A percentile compares a stretch with the other conserved stretches of the same genome.
Evolutionary conservation across 805 yeast genomes (phyloP).

Genomic region (Cyberlindnera petersonii): DNA sequence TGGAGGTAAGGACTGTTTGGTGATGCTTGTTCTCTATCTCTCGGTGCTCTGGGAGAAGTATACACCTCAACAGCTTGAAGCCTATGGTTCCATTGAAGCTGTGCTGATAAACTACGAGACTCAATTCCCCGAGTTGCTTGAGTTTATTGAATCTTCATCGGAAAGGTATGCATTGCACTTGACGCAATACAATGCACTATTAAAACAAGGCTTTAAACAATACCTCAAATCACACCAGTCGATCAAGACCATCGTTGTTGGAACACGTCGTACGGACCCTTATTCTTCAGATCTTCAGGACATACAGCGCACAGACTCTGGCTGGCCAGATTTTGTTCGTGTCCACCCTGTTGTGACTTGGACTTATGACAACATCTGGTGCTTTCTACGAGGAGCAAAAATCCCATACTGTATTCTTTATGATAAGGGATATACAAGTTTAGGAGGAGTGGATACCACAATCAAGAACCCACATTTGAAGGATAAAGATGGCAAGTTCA

Average conservation of each 20-base stretch:
- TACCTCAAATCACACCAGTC: slow-evolving; percentile 51
- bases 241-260: slow-evolving; percentile 77
- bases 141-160: slow-evolving; percentile 58
- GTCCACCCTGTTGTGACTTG: slow-evolving; percentile 88
- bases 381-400: slow-evolving; percentile 60
- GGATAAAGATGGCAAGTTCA: slow-evolving; percentile 29
- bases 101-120: slow-evolving; percentile 74
- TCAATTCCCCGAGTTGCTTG: slow-evolving; percentile 67
- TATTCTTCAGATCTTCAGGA: slow-evolving; percentile 56
- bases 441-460: slow-evolving; percentile 78
- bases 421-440: slow-evolving; percentile 81
- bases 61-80: slow-evolving; percentile 8
- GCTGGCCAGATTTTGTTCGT: slow-evolving; percentile 87
- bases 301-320: slow-evolving; percentile 75
- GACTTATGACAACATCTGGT: slow-evolving; percentile 84
- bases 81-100: slow-evolving; percentile 40
- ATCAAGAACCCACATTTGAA: slow-evolving; percentile 61
- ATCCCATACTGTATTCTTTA: slow-evolving; percentile 66
- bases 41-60: slow-evolving; percentile 43
- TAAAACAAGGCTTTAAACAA: slow-evolving; percentile 66
- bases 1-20: slow-evolving; percentile 97
- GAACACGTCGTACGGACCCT: slow-evolving; percentile 87
- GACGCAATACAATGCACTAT: slow-evolving; percentile 31
- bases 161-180: slow-evolving; percentile 50
- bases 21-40: slow-evolving; percentile 71